phyloP scores from a whole-genome alignment of 192 early-diverging fungal species.

The Powellomyces hirtus region DNA sequence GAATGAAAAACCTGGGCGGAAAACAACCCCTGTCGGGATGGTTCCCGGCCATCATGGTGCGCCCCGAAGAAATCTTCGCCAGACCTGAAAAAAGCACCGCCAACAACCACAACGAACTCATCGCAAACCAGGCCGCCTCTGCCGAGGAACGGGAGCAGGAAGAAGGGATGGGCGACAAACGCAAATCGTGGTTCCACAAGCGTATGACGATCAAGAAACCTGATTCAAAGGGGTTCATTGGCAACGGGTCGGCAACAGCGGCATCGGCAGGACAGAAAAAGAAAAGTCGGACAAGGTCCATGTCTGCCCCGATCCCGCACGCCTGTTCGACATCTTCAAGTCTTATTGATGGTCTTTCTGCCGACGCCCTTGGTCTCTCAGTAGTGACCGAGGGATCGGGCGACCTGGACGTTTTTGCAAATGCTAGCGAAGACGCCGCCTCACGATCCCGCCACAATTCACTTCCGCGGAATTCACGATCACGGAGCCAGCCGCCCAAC shows the following conservation, averaged over 20 bases:
- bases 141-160: too few relatives aligned
- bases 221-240: too few relatives aligned
- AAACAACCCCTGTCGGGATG: constrained; percentile 46
- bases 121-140: neutral
- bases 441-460: neutral
- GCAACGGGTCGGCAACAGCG: neutral
- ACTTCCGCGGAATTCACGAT: neutral
- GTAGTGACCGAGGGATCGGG: constrained; percentile 10
- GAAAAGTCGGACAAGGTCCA: constrained; percentile 15
- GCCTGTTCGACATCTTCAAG: neutral
- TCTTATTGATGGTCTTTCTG: neutral
- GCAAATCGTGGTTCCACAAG: constrained; percentile 35
- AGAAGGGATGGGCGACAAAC: constrained; percentile 1
- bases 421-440: too few relatives aligned
- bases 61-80: neutral
- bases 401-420: neutral
- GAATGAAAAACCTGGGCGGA: constrained; percentile 43
- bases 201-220: constrained; percentile 16
- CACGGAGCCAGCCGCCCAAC: constrained; percentile 3
- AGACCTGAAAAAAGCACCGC: neutral
- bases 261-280: neutral
- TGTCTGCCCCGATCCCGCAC: constrained; percentile 20
- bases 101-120: neutral
- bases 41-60: constrained; percentile 49
- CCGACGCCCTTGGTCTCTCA: neutral